Conservation (phyloP, 2,329 filamentous ascomycete genomes). For the Diaporthe destruens region DNA sequence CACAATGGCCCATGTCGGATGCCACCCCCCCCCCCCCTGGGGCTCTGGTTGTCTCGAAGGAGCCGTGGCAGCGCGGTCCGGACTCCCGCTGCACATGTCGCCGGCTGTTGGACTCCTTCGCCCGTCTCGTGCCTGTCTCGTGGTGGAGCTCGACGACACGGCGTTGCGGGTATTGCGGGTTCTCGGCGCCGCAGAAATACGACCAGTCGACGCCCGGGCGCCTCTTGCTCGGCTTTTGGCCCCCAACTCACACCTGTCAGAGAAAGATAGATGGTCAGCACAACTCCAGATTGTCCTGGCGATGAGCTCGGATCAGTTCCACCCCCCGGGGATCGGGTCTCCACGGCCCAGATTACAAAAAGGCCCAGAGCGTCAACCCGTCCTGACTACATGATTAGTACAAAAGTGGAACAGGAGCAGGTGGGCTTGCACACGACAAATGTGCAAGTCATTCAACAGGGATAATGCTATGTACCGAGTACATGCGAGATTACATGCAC, state of each 20-base stretch:
- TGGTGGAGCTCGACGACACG: not conserved
- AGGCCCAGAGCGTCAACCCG: no score
- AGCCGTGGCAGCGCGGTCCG: not conserved
- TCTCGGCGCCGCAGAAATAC: not conserved
- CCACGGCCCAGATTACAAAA: not conserved
- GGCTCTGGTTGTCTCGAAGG: not conserved
- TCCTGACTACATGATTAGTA: not conserved
- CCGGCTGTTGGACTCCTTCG: not conserved
- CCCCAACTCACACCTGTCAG: no score
- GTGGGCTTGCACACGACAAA: not conserved
- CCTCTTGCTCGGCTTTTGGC: no score
- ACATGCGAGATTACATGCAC: not conserved
- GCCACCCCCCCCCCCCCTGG: not conserved
- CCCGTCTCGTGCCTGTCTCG: no score
- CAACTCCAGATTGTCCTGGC: no score
- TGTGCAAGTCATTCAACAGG: not conserved
- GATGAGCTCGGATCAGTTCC: not conserved
- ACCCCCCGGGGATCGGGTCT: not conserved
- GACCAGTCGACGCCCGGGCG: no score
- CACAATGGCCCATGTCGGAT: not conserved
- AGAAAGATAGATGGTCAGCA: not conserved
- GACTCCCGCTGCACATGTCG: not conserved
- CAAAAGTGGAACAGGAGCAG: not conserved
- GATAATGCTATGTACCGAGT: not conserved
- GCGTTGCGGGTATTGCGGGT: not conserved